Conservation (phyloP, 1,284 basidiomycete genomes). For the Irpex sp. region DNA sequence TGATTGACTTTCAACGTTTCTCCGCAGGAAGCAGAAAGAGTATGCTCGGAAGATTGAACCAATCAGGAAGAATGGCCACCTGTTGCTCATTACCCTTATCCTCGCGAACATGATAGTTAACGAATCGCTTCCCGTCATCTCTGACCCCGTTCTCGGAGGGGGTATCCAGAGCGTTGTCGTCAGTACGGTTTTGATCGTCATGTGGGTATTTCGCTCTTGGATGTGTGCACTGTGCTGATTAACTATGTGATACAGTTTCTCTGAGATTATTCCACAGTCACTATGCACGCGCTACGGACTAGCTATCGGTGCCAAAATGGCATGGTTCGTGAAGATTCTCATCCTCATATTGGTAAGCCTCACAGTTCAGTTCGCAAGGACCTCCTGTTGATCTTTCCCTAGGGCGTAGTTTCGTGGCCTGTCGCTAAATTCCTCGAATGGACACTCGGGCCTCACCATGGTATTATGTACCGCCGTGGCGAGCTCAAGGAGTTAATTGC, state of each 20-base stretch:
- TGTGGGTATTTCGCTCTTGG: conserved; percentile 45
- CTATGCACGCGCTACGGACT: conserved; percentile 90
- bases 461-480: conserved; percentile 50
- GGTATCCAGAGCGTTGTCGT: conserved; percentile 76
- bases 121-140: conserved; percentile 87
- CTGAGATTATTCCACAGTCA: conserved; percentile 89
- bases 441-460: conserved; percentile 58
- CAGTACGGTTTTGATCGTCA: conserved; percentile 82
- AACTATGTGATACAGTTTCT: conserved; percentile 49
- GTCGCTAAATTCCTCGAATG: conserved; percentile 67
- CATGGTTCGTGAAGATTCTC: conserved; percentile 67
- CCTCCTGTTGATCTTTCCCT: background rate
- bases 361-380: background rate
- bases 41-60: conserved; percentile 86
- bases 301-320: conserved; percentile 87
- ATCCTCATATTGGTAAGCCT: conserved; percentile 63
- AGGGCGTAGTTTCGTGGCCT: conserved; percentile 82
- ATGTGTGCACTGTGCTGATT: conserved; percentile 1
- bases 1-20: background rate
- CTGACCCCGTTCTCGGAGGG: conserved; percentile 83
- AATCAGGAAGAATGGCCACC: conserved; percentile 81
- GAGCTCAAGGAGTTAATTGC: conserved; percentile 73
- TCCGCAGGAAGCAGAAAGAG: conserved; percentile 61
- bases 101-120: conserved; percentile 89
- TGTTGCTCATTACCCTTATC: conserved; percentile 78